Base-by-base conservation (phyloP, 2,329 filamentous ascomycete species). In the Colletotrichum nymphaeae region DNA sequence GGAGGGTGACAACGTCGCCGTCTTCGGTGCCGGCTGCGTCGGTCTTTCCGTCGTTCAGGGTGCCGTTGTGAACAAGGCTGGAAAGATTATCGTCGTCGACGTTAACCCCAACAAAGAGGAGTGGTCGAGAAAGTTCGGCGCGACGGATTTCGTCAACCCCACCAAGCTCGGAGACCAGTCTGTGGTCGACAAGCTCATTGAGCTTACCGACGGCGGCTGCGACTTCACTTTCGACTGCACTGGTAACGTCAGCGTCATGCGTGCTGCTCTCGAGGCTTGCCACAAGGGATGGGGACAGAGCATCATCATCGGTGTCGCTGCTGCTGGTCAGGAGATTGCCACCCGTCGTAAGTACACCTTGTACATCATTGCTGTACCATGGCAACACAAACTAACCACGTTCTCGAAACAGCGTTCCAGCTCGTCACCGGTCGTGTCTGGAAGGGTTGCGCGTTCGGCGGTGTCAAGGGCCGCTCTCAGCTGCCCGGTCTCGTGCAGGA, bases 221-320 rank as follows among this genome's bases (percentile, higher is more conserved):
- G 97, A 99, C 87, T 98, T 98, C 88, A 99, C 97, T 63, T 99
- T 99, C 82, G 97, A 99, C 88, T 98, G 97, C 89, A 99, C 97
- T 7, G 97, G 97, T 73, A 98, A 98, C 81, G 95, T 98, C 66
- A 91, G 92, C 78, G 97, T 99, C 69, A 99, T 98, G 97, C 91
- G 97, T 76, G 93, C 94, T 66, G 97, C 97, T 53, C 91, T 99
- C 74, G 96, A 99, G 88, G 95, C 97, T 62, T 98, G 95, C 88
- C 97, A 99, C 89, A 99, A 99, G 91, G 97, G 97, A 62, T 99
- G 97, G 97, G 97, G 97, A 80, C 91, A 98, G 89, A 97, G 94
- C 82, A 98, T 99, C 84, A 91, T 99, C 83, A 99, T 99, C 80
- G 97, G 97, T 84, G 97, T 99, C 76, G 96, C 96, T 74, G 96